Evolutionary conservation across 2,329 filamentous ascomycete species (phyloP).

Genomic region (Cladosporium cucumerinum): DNA sequence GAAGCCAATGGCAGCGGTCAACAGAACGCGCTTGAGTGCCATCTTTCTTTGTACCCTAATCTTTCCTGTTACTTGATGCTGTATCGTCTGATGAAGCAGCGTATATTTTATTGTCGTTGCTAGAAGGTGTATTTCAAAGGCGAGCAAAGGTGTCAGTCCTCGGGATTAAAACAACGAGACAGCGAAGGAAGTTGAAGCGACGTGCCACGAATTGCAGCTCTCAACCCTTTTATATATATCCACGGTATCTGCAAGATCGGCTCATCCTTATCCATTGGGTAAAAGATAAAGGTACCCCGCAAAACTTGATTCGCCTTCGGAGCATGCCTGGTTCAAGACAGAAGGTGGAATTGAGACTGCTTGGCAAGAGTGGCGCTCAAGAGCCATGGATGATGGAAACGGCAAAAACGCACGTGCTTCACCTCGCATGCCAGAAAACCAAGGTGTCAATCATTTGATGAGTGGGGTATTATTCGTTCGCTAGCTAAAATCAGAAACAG

Average conservation of each 20-base stretch:
- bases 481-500: background rate
- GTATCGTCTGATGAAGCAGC: background rate
- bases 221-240: background rate
- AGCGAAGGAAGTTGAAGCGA: background rate
- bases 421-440: background rate
- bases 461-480: background rate
- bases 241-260: background rate
- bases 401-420: background rate
- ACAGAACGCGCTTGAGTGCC: background rate
- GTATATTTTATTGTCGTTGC: background rate
- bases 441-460: background rate
- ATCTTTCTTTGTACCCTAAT: background rate
- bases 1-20: background rate
- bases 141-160: background rate
- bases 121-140: background rate
- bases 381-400: background rate
- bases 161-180: background rate
- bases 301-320: background rate
- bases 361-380: background rate
- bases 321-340: background rate
- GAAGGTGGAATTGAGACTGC: background rate
- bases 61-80: background rate
- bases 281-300: background rate
- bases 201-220: background rate
- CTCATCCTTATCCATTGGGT: background rate